Percentiles rank a stretch among this genome's conserved stretches.
Evolutionary conservation across 2,329 filamentous ascomycete species (phyloP).

Genomic region (Penicillium sp.): DNA sequence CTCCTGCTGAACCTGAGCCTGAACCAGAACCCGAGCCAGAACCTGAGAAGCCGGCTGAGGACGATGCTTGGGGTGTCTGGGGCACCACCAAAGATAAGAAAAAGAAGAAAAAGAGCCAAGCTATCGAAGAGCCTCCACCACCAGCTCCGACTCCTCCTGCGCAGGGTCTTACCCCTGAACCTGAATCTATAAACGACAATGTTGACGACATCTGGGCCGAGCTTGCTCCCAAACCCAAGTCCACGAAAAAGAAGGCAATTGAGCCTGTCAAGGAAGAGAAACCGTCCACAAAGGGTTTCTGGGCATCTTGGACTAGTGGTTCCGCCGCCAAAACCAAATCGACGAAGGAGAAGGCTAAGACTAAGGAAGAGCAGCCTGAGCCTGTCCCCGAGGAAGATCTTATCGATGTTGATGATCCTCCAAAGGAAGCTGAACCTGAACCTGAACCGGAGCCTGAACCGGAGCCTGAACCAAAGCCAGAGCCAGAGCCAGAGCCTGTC

Average conservation of each 20-base stretch:
- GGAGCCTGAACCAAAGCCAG: conserved; percentile 33
- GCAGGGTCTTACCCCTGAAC: conserved; percentile 42
- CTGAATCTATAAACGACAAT: conserved; percentile 28
- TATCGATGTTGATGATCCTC: conserved; percentile 38
- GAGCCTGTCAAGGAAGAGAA: conserved; percentile 35
- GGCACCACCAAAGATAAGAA: conserved; percentile 45
- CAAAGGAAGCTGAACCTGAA: conserved; percentile 30
- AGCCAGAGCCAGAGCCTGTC: conserved; percentile 35
- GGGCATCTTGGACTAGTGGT: conserved; percentile 41
- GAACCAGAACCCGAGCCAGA: conserved; percentile 22
- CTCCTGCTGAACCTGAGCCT: conserved; percentile 24
- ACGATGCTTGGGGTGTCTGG: conserved; percentile 35
- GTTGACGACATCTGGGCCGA: conserved; percentile 40
- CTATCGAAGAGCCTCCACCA: conserved; percentile 43
- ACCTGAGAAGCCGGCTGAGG: conserved; percentile 17
- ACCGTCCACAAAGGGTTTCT: conserved; percentile 40
- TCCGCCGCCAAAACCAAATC: conserved; percentile 41
- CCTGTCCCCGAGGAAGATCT: conserved; percentile 23
- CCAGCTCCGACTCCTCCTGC: conserved; percentile 48
- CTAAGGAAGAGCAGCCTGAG: conserved; percentile 18
- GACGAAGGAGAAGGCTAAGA: conserved; percentile 36
- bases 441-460: conserved; percentile 33
- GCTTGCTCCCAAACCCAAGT: conserved; percentile 36
- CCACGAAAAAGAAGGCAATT: conserved; percentile 30
- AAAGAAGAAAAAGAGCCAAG: conserved; percentile 46